Evolutionary conservation across 148 eudicot genomes (phyloP).

Genomic region (Rhododendron vialii): DNA sequence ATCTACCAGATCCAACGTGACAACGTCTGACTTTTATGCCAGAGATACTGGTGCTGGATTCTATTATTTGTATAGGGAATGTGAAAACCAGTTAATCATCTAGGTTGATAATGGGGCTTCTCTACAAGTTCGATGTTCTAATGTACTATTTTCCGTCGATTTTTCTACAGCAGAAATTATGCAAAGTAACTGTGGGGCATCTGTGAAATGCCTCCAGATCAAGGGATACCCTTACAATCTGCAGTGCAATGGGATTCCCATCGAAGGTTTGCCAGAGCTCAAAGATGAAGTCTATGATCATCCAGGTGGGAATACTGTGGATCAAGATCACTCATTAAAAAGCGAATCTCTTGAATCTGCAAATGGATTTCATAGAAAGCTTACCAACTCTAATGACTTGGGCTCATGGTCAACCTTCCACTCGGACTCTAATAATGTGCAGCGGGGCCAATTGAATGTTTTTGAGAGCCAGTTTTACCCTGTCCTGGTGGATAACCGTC

Average conservation of each 20-base stretch:
- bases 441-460: conserved; percentile 38
- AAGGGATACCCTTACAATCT: conserved; percentile 41
- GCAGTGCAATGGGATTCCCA: conserved; percentile 27
- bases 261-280: conserved; percentile 42
- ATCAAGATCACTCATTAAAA: conserved; percentile 30
- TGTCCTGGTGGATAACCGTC: conserved; percentile 30
- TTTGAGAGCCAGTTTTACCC: conserved; percentile 50
- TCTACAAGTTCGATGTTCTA: background rate
- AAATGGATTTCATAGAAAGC: conserved; percentile 30
- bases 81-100: background rate
- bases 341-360: conserved; percentile 30
- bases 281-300: conserved; percentile 32
- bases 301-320: conserved; percentile 25
- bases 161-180: conserved; percentile 41
- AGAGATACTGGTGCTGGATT: conserved; percentile 1
- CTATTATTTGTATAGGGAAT: conserved; percentile 13
- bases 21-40: background rate
- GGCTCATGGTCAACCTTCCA: conserved; percentile 39
- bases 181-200: conserved; percentile 62
- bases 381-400: conserved; percentile 33
- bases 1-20: background rate
- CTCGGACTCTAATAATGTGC: conserved; percentile 35
- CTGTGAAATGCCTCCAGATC: conserved; percentile 50
- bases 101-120: background rate
- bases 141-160: background rate